Evolutionary conservation across 768 basidiomycete genomes (phyloP).

Genomic region (Leccinum longicurvipes): DNA sequence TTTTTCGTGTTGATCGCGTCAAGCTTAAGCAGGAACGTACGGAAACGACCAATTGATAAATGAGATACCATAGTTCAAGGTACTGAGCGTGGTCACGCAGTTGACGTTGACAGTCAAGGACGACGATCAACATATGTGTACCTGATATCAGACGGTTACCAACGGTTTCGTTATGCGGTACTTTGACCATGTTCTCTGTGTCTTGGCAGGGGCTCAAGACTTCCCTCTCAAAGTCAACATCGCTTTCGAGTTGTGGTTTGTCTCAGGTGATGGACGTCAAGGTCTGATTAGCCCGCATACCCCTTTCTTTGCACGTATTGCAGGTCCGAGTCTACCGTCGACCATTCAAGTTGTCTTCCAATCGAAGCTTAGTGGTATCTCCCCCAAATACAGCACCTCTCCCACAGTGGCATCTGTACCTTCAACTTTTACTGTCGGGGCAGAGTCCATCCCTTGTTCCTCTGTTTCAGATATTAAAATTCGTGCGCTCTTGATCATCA

Average conservation of each 20-base stretch:
- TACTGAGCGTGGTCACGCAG: too few relatives aligned
- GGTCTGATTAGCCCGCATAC: conserved; percentile 4
- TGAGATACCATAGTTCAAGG: too few relatives aligned
- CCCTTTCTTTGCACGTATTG: neutral
- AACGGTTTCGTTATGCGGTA: neutral
- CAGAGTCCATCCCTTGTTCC: neutral
- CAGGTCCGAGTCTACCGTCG: neutral
- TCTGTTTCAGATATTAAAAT: neutral
- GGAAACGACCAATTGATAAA: too few relatives aligned
- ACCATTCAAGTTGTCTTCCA: neutral
- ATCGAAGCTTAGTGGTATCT: neutral
- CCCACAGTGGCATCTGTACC: neutral
- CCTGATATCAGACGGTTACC: neutral
- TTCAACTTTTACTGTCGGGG: neutral
- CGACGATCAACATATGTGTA: neutral
- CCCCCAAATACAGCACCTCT: neutral
- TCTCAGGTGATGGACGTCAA: neutral
- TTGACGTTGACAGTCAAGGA: neutral
- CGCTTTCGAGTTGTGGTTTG: neutral
- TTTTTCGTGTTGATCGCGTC: too few relatives aligned
- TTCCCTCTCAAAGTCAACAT: neutral
- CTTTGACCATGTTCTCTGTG: neutral
- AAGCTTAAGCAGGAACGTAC: too few relatives aligned
- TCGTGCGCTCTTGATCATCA: neutral
- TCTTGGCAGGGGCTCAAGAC: neutral